Base-by-base conservation (phyloP, 2,329 filamentous ascomycete species). In the Aspergillus felis region DNA sequence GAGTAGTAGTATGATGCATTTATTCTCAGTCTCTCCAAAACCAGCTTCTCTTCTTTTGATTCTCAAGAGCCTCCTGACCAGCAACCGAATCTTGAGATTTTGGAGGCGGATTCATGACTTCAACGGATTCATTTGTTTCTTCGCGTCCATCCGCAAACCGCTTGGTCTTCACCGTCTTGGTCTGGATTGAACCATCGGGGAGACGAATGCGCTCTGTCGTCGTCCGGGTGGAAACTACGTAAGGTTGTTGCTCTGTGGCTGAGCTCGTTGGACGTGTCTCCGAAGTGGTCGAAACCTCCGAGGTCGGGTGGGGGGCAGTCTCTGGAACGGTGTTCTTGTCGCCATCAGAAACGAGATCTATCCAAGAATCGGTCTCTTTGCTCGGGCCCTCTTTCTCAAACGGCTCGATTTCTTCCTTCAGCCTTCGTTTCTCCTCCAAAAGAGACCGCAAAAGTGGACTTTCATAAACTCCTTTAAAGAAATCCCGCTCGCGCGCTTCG, bases 141-240 rank as follows among this genome's bases (percentile, higher is more conserved):
- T 87, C 84, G 3, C 79, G 76, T 0, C 85, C 85, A 71, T 87
- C 84, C 1, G 81, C 75, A 64, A 85, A 87, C 2, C 81, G 77
- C 64, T 81, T 83, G 60, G 83, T 87, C 17, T 84, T 71, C 9
- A 84, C 73, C 1, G 80, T 79, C 62, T 82, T 85, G 0, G 82
- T 86, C 8, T 82, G 81, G 2, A 85, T 72, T 0, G 81, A 82
- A 12, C 85, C 85, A 66, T 87, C 84, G 0, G 82, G 75, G 1
- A 81, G 72, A 2, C 79, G 79, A 3, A 76, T 79, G 3, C 81
- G 81, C 60, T 84, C 79, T 2, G 83, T 86, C 0, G 78, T 84
- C 1, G 82, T 85, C 46, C 84, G 71, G 1, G 82, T 84, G 0
- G 83, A 84, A 1, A 87, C 68, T 2, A 87, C 68, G 46, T 64